Conservation (phyloP, 257 asterid species). For the Pogostemon cablin region DNA sequence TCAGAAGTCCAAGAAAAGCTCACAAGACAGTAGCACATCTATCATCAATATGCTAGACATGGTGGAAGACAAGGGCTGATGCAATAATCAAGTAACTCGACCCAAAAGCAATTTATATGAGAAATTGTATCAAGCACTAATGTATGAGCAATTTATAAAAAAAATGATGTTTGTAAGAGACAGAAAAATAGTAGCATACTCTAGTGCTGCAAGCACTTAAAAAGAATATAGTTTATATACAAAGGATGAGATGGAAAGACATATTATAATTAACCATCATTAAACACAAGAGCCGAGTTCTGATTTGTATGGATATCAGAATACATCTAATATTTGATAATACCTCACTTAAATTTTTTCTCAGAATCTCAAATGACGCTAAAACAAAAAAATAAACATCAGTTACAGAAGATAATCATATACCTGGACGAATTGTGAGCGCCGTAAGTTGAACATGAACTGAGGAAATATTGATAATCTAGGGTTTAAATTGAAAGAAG, state of each 20-base stretch:
- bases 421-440: constrained; percentile 98
- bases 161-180: too few species aligned
- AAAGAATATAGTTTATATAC: too few species aligned
- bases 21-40: not conserved
- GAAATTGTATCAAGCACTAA: too few species aligned
- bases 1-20: not conserved
- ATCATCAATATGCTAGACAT: not conserved
- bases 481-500: constrained; percentile 88
- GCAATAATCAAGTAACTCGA: not conserved
- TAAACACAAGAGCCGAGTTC: not conserved
- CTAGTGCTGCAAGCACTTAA: too few species aligned
- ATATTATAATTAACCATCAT: not conserved
- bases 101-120: not conserved
- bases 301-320: too few species aligned
- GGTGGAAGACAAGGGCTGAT: not conserved
- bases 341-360: too few species aligned
- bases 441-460: constrained; percentile 89
- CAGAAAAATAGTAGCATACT: too few species aligned
- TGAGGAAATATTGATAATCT: constrained; percentile 94
- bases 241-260: too few species aligned
- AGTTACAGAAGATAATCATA: constrained; percentile 19
- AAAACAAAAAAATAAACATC: not conserved
- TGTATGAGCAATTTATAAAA: too few species aligned
- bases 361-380: too few species aligned
- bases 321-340: too few species aligned